These are phyloP conservation scores for Metschnikowia similis DNA, from an alignment of 805 yeast genomes.

Conservation along the genomic window DNA sequence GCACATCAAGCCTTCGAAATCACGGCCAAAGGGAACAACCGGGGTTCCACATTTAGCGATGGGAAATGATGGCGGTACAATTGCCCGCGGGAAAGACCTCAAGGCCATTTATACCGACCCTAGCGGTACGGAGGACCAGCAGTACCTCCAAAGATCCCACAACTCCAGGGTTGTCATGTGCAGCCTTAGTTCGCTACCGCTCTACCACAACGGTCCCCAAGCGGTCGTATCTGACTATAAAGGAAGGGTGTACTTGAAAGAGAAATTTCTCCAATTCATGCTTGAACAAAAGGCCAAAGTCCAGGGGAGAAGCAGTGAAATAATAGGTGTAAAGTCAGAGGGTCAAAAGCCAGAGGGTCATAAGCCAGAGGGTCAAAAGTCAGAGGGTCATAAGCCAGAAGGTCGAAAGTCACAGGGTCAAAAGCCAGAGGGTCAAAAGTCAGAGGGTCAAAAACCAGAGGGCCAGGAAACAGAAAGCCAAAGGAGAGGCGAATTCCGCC, in stretches of 20 bases:
- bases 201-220: constrained; percentile 25
- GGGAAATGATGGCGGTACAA: constrained; percentile 69
- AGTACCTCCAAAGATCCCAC: constrained; percentile 18
- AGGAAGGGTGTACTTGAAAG: constrained; percentile 66
- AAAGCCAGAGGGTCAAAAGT: too few relatives aligned
- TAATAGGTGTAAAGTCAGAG: background rate
- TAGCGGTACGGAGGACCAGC: constrained; percentile 14
- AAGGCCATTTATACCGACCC: constrained; percentile 20
- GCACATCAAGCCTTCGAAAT: background rate
- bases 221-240: constrained; percentile 65
- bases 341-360: too few relatives aligned
- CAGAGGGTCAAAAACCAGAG: background rate
- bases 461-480: background rate
- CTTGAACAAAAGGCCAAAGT: constrained; percentile 28
- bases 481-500: background rate
- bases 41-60: constrained; percentile 5
- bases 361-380: background rate
- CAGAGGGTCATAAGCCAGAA: background rate
- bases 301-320: background rate
- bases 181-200: constrained; percentile 37
- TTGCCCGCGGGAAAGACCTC: constrained; percentile 55
- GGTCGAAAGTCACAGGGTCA: too few relatives aligned
- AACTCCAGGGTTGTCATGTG: constrained; percentile 45
- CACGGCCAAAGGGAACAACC: background rate
- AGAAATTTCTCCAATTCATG: constrained; percentile 54